phyloP scores from a whole-genome alignment of 2,329 filamentous ascomycete species.

The Lachnellula occidentalis region DNA sequence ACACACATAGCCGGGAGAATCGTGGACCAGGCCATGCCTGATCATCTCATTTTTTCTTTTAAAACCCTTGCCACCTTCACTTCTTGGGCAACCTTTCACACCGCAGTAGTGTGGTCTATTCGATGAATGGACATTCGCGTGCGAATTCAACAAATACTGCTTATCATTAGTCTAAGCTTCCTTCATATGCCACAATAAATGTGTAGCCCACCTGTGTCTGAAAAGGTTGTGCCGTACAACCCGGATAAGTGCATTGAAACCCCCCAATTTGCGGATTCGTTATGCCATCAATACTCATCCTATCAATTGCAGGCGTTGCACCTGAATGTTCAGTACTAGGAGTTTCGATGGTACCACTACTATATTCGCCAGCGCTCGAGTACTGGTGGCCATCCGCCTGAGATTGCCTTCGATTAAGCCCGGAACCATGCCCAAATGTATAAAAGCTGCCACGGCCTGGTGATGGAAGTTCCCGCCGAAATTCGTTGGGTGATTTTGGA shows the following conservation, averaged over 20 bases:
- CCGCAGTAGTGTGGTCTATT: slow-evolving; percentile 61
- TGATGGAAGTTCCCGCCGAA: slow-evolving; percentile 40
- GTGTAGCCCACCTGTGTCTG: slow-evolving; percentile 56
- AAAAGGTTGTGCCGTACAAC: slow-evolving; percentile 68
- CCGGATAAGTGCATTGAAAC: slow-evolving; percentile 55
- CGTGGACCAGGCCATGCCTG: slow-evolving; percentile 78
- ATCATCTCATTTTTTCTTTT: slow-evolving; percentile 73
- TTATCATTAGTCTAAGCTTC: slow-evolving; percentile 5
- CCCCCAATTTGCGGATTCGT: slow-evolving; percentile 47
- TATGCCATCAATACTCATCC: slow-evolving; percentile 54
- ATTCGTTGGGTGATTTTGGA: slow-evolving; percentile 28
- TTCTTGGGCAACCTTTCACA: slow-evolving; percentile 56
- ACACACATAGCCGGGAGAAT: slow-evolving; percentile 91
- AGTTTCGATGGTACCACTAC: slow-evolving; percentile 38
- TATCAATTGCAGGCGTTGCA: slow-evolving; percentile 43
- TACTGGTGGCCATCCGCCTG: slow-evolving; percentile 23
- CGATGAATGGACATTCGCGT: slow-evolving; percentile 66
- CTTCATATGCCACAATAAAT: background rate
- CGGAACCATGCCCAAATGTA: slow-evolving; percentile 6
- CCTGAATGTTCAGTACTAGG: slow-evolving; percentile 41
- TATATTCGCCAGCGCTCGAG: slow-evolving; percentile 23
- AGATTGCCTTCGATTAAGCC: slow-evolving; percentile 22
- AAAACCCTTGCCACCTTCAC: slow-evolving; percentile 61
- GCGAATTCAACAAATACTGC: slow-evolving; percentile 39
- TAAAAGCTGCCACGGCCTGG: slow-evolving; percentile 20